Evolutionary conservation across 495 filamentous ascomycete species (phyloP).

Genomic region (Penicillium egyptiacum): DNA sequence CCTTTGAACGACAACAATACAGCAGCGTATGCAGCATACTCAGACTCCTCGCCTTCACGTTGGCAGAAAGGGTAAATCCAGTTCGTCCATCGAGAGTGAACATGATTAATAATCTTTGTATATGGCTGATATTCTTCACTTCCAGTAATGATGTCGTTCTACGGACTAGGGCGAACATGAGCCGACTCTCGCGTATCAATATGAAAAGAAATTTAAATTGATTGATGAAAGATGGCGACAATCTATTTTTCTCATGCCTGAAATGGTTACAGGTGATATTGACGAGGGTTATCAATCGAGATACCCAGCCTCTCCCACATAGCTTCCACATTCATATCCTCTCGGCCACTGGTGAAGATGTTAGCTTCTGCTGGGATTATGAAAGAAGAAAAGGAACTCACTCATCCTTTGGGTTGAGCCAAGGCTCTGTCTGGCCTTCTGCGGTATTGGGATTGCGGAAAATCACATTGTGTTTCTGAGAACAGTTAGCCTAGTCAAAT

Average conservation of each 20-base stretch:
- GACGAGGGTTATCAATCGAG: constrained; percentile 18
- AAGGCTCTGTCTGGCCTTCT: constrained; percentile 47
- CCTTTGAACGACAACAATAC: constrained; percentile 5
- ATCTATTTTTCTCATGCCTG: background rate
- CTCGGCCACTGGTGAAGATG: constrained; percentile 34
- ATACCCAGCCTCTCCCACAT: constrained; percentile 47
- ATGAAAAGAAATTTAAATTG: no score
- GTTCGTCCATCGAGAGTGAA: no score
- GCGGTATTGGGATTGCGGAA: constrained; percentile 50
- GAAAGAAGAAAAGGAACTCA: constrained; percentile 25
- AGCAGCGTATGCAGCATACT: constrained; percentile 11
- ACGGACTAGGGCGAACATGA: no score
- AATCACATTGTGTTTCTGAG: constrained; percentile 48
- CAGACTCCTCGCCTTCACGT: no score
- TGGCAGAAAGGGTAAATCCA: no score
- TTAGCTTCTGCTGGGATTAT: constrained; percentile 15
- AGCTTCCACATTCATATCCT: constrained; percentile 51
- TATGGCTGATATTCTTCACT: no score
- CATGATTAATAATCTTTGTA: no score
- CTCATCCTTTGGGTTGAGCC: constrained; percentile 44
- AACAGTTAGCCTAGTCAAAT: background rate
- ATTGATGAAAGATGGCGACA: background rate
- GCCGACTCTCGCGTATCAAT: no score
- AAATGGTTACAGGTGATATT: constrained; percentile 17
- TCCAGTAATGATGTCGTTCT: no score